Conservation (phyloP, 164 flowering plant species). For the Cinnamomum chago region DNA sequence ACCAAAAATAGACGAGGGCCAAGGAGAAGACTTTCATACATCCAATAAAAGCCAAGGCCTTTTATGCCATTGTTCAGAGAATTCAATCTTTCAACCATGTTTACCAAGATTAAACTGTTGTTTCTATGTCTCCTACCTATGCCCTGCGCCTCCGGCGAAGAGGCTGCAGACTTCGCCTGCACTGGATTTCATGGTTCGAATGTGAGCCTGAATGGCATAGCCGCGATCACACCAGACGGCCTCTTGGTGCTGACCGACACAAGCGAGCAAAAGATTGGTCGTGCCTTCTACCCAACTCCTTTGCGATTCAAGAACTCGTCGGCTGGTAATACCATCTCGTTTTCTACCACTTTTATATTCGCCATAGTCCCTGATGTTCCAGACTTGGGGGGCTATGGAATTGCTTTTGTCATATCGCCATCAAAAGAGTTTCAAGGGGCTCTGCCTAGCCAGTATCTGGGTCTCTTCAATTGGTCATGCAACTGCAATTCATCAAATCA, state of each 20-base stretch:
- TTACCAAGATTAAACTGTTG: background rate
- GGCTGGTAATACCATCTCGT: conserved; percentile 27
- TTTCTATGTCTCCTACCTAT: background rate
- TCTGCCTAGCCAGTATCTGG: conserved; percentile 33
- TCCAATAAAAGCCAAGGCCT: too few species aligned
- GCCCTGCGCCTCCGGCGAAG: background rate
- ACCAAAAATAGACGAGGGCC: too few species aligned
- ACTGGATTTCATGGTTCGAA: conserved; percentile 36
- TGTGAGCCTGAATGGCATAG: conserved; percentile 33
- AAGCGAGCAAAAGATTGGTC: conserved; percentile 24
- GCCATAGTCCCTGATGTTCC: conserved; percentile 40
- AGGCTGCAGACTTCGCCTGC: conserved; percentile 23
- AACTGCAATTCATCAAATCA: conserved; percentile 29
- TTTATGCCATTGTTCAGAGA: too few species aligned
- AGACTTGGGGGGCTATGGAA: conserved; percentile 50
- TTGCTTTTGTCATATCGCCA: conserved; percentile 46
- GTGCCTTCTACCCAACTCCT: conserved; percentile 41
- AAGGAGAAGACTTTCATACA: too few species aligned
- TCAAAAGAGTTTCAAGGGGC: conserved; percentile 22
- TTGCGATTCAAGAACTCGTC: conserved; percentile 29
- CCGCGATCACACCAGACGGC: conserved; percentile 35
- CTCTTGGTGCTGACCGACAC: conserved; percentile 37
- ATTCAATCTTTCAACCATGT: background rate
- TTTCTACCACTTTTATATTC: conserved; percentile 56
- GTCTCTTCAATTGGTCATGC: conserved; percentile 31